Evolutionary conservation across 1,139 yeast species (phyloP).

Genomic region (Candida sp.): DNA sequence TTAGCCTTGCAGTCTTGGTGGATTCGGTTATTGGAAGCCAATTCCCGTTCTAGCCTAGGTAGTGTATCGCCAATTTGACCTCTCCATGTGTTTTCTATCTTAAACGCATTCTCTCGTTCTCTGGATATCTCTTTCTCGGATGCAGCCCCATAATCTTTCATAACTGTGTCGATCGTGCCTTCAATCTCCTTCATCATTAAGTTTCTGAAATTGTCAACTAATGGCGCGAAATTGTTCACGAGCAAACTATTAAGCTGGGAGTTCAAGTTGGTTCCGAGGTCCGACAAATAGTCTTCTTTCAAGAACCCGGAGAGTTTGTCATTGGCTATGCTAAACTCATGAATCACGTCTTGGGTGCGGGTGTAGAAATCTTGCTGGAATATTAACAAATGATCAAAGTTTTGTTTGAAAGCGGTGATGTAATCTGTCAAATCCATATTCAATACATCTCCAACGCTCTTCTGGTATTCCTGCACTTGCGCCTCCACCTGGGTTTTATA

Average conservation of each 20-base stretch:
- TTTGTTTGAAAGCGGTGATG: slow-evolving; percentile 7
- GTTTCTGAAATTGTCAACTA: slow-evolving; percentile 8
- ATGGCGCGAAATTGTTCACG: slow-evolving; percentile 5
- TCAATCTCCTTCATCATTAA: slow-evolving; percentile 11
- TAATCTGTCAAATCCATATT: slow-evolving; percentile 9
- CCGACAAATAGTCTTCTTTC: slow-evolving; percentile 15
- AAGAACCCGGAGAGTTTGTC: slow-evolving; percentile 18
- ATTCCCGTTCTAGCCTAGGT: slow-evolving; percentile 8
- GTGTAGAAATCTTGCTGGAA: slow-evolving; percentile 10
- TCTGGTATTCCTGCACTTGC: slow-evolving; percentile 6
- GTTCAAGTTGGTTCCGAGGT: slow-evolving; percentile 10
- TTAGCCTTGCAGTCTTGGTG: slow-evolving; percentile 9
- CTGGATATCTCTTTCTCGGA: slow-evolving; percentile 8
- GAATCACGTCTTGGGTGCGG: slow-evolving; percentile 11
- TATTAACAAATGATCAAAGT: slow-evolving; percentile 5
- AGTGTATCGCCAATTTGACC: slow-evolving; percentile 1
- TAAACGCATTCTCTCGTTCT: slow-evolving; percentile 7
- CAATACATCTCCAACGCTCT: slow-evolving; percentile 6
- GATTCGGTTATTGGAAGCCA: slow-evolving; percentile 2
- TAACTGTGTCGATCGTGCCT: slow-evolving; percentile 10
- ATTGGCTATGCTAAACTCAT: slow-evolving; percentile 17
- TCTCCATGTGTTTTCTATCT: slow-evolving; percentile 11
- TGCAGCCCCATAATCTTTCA: slow-evolving; percentile 6
- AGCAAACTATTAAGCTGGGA: slow-evolving; percentile 11
- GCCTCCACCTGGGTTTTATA: slow-evolving; percentile 8